These are phyloP conservation scores for Tetrapisispora taiwanensis DNA, from an alignment of 805 yeast genomes.

Conservation along the genomic window DNA sequence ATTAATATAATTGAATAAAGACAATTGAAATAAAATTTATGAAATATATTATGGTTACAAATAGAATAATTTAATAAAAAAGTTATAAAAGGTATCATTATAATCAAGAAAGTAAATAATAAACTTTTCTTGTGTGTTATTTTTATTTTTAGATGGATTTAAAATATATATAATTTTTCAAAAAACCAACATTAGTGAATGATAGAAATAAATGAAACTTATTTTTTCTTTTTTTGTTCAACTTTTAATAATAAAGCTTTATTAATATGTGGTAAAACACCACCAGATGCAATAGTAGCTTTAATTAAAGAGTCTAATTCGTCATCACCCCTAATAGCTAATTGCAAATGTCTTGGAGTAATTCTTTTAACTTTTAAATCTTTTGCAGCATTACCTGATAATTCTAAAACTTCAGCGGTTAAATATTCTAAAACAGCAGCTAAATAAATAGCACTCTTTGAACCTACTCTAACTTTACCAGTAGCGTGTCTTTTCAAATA, in stretches of 20 bases:
- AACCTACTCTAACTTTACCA: slow-evolving; percentile 77
- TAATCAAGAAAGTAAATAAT: too few relatives aligned
- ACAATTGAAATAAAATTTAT: too few relatives aligned
- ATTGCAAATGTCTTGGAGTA: slow-evolving; percentile 92
- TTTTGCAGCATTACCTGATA: slow-evolving; percentile 98
- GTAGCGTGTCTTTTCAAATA: slow-evolving; percentile 86
- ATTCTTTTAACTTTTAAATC: slow-evolving; percentile 93
- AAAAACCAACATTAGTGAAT: too few relatives aligned
- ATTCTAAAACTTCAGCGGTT: slow-evolving; percentile 92
- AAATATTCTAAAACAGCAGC: slow-evolving; percentile 93
- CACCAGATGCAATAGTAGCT: slow-evolving; percentile 96
- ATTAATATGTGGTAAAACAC: slow-evolving; percentile 92
- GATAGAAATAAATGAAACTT: background rate
- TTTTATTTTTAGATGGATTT: too few relatives aligned
- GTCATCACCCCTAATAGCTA: slow-evolving; percentile 97
- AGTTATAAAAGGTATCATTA: background rate
- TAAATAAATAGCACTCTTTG: slow-evolving; percentile 89
- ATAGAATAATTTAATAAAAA: background rate
- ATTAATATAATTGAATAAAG: too few relatives aligned
- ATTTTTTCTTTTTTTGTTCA: slow-evolving; percentile 37
- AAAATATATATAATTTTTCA: too few relatives aligned
- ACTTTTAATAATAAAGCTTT: slow-evolving; percentile 70
- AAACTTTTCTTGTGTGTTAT: too few relatives aligned
- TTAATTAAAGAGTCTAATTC: slow-evolving; percentile 88
- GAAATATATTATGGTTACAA: background rate